phyloP scores from a whole-genome alignment of 164 flowering plant genomes.

The Chimonanthus salicifolius region DNA sequence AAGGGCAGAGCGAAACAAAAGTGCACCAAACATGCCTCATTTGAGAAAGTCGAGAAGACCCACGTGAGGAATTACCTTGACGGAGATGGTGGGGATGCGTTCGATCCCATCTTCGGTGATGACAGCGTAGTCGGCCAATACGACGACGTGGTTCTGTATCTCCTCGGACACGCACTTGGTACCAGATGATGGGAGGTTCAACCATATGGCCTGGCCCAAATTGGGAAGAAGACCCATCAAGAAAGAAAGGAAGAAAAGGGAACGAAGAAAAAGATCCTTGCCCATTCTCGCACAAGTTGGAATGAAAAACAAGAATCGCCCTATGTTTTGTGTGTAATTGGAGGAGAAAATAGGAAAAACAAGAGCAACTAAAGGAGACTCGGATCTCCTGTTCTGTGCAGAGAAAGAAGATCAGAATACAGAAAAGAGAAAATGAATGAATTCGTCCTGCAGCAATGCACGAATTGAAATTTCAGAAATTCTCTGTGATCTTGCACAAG shows the following conservation, averaged over 20 bases:
- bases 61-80: conserved; percentile 19
- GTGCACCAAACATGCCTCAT: background rate
- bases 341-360: no score
- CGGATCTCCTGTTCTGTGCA: no score
- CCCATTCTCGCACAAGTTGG: conserved; percentile 9
- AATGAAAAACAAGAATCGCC: background rate
- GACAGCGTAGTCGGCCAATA: conserved; percentile 33
- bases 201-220: conserved; percentile 24
- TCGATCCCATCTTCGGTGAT: conserved; percentile 21
- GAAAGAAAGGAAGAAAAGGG: conserved; percentile 1
- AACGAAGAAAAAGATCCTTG: conserved; percentile 3
- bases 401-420: background rate
- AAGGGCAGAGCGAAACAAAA: background rate
- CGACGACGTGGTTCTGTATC: conserved; percentile 35
- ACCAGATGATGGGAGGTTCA: conserved; percentile 34
- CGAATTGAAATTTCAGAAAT: no score
- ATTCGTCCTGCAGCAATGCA: no score
- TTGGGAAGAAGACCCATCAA: conserved; percentile 9
- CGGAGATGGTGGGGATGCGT: conserved; percentile 24
- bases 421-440: no score
- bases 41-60: background rate
- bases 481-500: no score
- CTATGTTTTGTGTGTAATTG: background rate
- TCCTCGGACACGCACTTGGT: conserved; percentile 51
- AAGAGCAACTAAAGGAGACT: background rate